Evolutionary conservation across 306 rosid species (phyloP).

Genomic region (Crotalaria pallida): DNA sequence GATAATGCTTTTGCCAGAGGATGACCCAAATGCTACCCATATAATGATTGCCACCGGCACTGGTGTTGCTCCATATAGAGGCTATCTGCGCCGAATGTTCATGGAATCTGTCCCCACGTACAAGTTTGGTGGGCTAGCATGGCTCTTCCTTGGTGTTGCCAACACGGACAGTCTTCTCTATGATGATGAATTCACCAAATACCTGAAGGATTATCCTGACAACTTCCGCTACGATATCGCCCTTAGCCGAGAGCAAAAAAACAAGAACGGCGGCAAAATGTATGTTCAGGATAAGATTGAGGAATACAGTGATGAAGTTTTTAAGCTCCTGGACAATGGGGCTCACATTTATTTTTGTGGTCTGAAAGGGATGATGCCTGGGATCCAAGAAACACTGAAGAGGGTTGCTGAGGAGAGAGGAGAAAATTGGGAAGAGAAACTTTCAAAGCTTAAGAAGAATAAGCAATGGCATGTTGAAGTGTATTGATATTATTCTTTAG

Average conservation of each 20-base stretch:
- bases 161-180: conserved; percentile 80
- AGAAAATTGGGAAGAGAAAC: conserved; percentile 91
- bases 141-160: conserved; percentile 98
- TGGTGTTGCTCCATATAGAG: conserved; percentile 92
- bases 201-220: conserved; percentile 70
- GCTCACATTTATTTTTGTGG: conserved; percentile 99
- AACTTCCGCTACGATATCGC: conserved; percentile 76
- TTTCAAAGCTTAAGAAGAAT: conserved; percentile 85
- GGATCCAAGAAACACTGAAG: conserved; percentile 91
- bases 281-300: conserved; percentile 98
- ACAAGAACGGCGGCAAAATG: conserved; percentile 88
- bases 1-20: conserved; percentile 97
- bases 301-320: conserved; percentile 87
- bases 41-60: conserved; percentile 98
- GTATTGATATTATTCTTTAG: conserved; percentile 49
- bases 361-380: conserved; percentile 98
- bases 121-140: conserved; percentile 91
- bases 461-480: conserved; percentile 99
- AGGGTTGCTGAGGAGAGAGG: conserved; percentile 84
- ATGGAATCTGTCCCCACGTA: conserved; percentile 75
- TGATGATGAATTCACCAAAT: conserved; percentile 80
- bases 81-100: conserved; percentile 97
- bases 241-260: conserved; percentile 90
- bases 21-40: conserved; percentile 85
- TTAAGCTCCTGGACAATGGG: conserved; percentile 71